Percentiles rank a stretch among this genome's conserved stretches.
Conservation (phyloP, 2,329 filamentous ascomycete genomes). For the Lomentospora prolificans region DNA sequence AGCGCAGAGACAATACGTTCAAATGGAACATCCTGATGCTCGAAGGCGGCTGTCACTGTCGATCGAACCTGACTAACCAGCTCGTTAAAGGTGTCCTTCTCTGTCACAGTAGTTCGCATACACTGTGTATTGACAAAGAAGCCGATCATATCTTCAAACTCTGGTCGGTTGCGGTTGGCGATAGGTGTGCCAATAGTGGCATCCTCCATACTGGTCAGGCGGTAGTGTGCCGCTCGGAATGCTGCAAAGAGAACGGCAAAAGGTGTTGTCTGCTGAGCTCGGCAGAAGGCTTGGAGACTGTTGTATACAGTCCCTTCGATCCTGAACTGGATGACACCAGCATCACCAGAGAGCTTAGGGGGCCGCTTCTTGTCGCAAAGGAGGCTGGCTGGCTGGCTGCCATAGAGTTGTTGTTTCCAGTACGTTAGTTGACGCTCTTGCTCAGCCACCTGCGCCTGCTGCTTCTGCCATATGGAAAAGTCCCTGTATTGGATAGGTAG, state of each 20-base stretch:
- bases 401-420: constrained; percentile 14
- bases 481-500: constrained; percentile 18
- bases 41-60: constrained; percentile 10
- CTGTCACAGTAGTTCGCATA: constrained; percentile 14
- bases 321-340: neutral
- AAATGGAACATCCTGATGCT: constrained; percentile 17
- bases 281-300: constrained; percentile 9
- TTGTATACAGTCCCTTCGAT: constrained; percentile 7
- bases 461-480: constrained; percentile 16
- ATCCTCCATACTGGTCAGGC: constrained; percentile 16
- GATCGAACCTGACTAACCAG: constrained; percentile 13
- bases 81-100: constrained; percentile 10
- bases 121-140: constrained; percentile 11
- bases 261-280: neutral
- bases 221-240: constrained; percentile 17
- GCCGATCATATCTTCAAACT: constrained; percentile 9
- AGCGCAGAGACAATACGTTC: constrained; percentile 14
- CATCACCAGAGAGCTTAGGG: neutral
- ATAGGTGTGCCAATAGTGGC: constrained; percentile 14
- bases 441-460: constrained; percentile 10
- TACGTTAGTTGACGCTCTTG: constrained; percentile 15
- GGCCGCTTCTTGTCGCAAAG: constrained; percentile 10
- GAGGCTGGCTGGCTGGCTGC: constrained; percentile 13
- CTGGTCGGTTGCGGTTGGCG: constrained; percentile 6
- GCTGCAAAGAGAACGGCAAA: constrained; percentile 15